Conservation (phyloP, 163 green algal genomes). For the Scenedesmus sp. region DNA sequence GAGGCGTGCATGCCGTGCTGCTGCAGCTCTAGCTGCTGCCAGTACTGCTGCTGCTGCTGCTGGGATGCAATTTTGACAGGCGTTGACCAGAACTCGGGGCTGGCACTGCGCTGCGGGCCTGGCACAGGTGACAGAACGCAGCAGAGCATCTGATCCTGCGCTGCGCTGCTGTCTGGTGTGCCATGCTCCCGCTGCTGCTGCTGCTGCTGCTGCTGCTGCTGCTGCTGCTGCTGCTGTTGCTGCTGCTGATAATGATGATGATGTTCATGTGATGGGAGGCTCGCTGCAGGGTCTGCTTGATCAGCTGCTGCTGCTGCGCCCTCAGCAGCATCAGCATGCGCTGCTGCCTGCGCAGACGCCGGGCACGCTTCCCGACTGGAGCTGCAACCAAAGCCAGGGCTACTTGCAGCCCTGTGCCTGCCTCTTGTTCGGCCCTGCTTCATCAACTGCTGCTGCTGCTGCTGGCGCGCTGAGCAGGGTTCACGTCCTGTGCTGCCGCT, state of each 20-base stretch:
- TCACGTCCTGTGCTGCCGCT: too few relatives aligned
- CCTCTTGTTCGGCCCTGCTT: not conserved
- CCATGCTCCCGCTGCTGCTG: not conserved
- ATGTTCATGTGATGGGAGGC: too few relatives aligned
- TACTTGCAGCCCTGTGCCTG: not conserved
- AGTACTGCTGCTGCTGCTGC: slow-evolving; percentile 25
- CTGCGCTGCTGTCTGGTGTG: not conserved
- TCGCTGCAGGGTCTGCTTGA: not conserved
- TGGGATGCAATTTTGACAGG: not conserved
- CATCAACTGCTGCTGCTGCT: slow-evolving; percentile 10
- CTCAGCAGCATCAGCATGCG: not conserved
- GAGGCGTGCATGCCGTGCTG: not conserved
- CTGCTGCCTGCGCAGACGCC: not conserved
- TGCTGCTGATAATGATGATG: not conserved
- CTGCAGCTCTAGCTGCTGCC: not conserved
- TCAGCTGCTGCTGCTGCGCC: not conserved
- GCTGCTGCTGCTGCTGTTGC: not conserved
- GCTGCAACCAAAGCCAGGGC: not conserved
- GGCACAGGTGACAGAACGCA: not conserved
- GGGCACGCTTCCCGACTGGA: not conserved
- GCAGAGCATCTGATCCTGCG: not conserved
- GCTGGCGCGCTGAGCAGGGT: too few relatives aligned
- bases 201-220: not conserved
- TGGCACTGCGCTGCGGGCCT: not conserved
- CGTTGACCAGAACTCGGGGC: not conserved